Base-by-base conservation (phyloP, 192 early-diverging fungal genomes). In the Phycomyces blakesleeanus region DNA sequence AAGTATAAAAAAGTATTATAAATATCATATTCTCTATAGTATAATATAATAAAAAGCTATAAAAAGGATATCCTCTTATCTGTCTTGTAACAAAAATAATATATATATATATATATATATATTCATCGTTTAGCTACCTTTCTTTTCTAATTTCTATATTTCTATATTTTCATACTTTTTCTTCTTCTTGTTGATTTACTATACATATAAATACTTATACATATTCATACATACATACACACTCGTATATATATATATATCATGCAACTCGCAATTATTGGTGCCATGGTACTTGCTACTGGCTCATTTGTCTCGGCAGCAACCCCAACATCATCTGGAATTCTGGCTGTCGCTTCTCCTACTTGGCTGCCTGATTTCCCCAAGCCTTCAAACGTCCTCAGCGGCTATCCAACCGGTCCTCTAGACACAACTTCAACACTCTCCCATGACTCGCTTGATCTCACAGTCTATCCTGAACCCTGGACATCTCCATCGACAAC, bases 361-460 rank as follows among this genome's bases (percentile, higher is more conserved):
- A 40, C 63, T 21, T 72, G 64, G 63, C 49, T 72, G 16, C 53
- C 69, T n/a, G n/a, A 39, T n/a, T 53, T 67, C 25, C 22, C 66
- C 12, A 9, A 39, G 5, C 55, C 64, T 37, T 15, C 53, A 3
- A 57, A 50, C 47, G 69, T 66, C 5, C 26, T 39, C 7, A 16
- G 27, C 14, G 51, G 57, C 15, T 66, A 66, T 40, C 59, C 53
- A 18, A 50, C 66, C 4, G 62, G 61, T 29, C 26, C 51, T 15
- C 18, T 60, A 12, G 54, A 57, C 38, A n/a, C 57, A 15, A 51
- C 51, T 9, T 51, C 55, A 3, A 15, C 40, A 44, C 22, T 63
- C 24, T 51, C 69, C 5, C 53, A 8, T 20, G 12, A 29, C 16
- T 40, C 20, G 3, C 53, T 67, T 26, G 64, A 53, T 9, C 27